Base-by-base conservation (phyloP, 1,284 basidiomycete species). In the Erythrobasidium hasegawianum region DNA sequence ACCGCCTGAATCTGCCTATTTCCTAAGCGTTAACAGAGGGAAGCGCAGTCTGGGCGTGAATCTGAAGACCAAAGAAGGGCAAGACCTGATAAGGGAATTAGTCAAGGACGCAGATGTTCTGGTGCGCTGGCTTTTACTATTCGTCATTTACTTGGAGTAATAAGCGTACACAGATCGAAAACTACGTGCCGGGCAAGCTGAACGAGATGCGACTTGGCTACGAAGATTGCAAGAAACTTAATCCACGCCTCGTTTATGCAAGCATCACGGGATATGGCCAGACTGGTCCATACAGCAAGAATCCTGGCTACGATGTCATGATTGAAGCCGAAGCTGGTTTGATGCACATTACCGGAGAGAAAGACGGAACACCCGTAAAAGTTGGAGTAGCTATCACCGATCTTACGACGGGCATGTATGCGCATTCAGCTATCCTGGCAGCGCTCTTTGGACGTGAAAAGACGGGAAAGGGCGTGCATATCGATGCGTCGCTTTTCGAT, bases 291-390 rank as follows among this genome's bases (percentile, higher is more conserved):
- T 95, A 87, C 74, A 81, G 86, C 50, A 81, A 84, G 68, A 85
- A 86, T 40, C 87, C 91, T 13, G 93, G 92, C 4, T 95, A 95
- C 77, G 91, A 95, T 76, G 92, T 94, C 8, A 62, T 59, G 50
- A 68, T 64, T 50, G 68, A 58, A 29, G 54, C 86, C 13, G 90
- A 95, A 78, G 91, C 91, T 27, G 92, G 92, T 14, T 78, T 95
- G 56, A 94, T 95, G 90, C 90, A 94, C 77, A 94, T 94, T 74
- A 97, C 94, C 9, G 93, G 93, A 53, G 94, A 97, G 78, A 83
- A 87, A 7, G 87, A 89, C 72, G 86, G 92, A 2, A 84, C 86
- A 14, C 94, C 93, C 0, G 88, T 86, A 76, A 97, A 97, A 78
- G 78, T 79, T 29, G 74, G 74, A 26, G 72, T 73, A 20, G 72